phyloP scores from a whole-genome alignment of 2,329 filamentous ascomycete species.

The Pseudocercospora vitis region DNA sequence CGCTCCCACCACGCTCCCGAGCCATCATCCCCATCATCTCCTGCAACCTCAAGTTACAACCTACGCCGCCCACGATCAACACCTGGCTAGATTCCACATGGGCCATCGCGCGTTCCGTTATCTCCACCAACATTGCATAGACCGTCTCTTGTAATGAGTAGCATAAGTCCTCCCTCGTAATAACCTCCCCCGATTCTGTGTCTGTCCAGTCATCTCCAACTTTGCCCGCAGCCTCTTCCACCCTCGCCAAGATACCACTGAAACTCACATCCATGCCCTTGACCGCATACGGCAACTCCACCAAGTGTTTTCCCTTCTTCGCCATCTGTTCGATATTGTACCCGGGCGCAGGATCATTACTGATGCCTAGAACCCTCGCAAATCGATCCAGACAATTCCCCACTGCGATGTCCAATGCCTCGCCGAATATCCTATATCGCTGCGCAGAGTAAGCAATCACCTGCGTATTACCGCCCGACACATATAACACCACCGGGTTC shows the following conservation, averaged over 20 bases:
- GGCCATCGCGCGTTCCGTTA: conserved; percentile 97
- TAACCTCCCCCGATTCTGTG: conserved; percentile 54
- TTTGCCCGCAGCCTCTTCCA: conserved; percentile 75
- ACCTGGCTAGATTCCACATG: conserved; percentile 91
- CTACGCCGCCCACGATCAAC: conserved; percentile 91
- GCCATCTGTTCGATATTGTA: conserved; percentile 98
- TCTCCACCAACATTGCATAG: conserved; percentile 96
- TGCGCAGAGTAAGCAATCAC: conserved; percentile 95
- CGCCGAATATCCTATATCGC: conserved; percentile 95
- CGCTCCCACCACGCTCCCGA: conserved; percentile 77
- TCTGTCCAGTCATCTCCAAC: conserved; percentile 51
- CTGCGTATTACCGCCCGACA: conserved; percentile 94
- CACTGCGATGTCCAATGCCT: conserved; percentile 95
- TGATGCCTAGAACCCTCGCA: conserved; percentile 83
- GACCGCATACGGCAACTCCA: conserved; percentile 91
- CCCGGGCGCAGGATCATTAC: conserved; percentile 93
- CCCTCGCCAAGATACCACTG: conserved; percentile 81
- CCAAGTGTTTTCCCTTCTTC: conserved; percentile 66
- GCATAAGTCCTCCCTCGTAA: conserved; percentile 83
- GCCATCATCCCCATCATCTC: conserved; percentile 99
- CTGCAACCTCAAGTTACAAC: conserved; percentile 90
- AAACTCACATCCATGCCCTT: conserved; percentile 99
- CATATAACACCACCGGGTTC: conserved; percentile 94
- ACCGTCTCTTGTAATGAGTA: conserved; percentile 95
- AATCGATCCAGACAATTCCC: conserved; percentile 97